phyloP scores from a whole-genome alignment of 331 rosid genomes.

The Telfairia occidentalis region DNA sequence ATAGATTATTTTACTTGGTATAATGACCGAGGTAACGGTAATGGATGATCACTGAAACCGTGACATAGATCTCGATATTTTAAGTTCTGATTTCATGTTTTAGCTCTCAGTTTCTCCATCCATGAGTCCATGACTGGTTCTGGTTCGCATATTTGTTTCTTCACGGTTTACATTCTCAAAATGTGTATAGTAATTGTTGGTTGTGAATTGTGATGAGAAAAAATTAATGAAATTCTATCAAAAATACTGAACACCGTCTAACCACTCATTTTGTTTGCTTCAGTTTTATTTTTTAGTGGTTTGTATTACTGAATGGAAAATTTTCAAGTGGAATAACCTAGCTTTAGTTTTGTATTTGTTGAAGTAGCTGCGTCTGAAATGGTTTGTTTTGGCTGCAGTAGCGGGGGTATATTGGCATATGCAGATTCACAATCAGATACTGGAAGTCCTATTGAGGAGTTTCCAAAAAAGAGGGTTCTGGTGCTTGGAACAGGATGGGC shows the following conservation, averaged over 20 bases:
- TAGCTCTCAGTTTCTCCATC: constrained; percentile 2
- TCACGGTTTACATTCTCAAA: not conserved
- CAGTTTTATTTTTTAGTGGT: not conserved
- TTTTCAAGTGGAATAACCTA: not conserved
- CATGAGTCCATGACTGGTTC: no score
- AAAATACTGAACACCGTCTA: no score
- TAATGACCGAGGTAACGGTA: not conserved
- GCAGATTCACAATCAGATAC: constrained; percentile 50
- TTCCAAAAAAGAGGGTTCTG: constrained; percentile 55
- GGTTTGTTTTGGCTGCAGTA: constrained; percentile 33
- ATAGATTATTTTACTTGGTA: not conserved
- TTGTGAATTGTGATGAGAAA: not conserved
- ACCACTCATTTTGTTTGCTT: not conserved
- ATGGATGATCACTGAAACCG: not conserved
- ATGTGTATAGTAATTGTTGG: not conserved
- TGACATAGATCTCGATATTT: not conserved
- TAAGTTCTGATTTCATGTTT: not conserved
- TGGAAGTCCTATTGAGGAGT: constrained; percentile 23
- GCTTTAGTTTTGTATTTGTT: not conserved
- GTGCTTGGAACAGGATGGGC: constrained; percentile 99
- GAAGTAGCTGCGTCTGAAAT: not conserved
- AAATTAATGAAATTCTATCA: not conserved
- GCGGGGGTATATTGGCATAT: constrained; percentile 77
- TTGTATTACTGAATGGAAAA: not conserved
- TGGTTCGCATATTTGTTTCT: not conserved